These are phyloP conservation scores for Davidsoniella neocaledoniae DNA, from an alignment of 2,329 filamentous ascomycete genomes.

Conservation along the genomic window DNA sequence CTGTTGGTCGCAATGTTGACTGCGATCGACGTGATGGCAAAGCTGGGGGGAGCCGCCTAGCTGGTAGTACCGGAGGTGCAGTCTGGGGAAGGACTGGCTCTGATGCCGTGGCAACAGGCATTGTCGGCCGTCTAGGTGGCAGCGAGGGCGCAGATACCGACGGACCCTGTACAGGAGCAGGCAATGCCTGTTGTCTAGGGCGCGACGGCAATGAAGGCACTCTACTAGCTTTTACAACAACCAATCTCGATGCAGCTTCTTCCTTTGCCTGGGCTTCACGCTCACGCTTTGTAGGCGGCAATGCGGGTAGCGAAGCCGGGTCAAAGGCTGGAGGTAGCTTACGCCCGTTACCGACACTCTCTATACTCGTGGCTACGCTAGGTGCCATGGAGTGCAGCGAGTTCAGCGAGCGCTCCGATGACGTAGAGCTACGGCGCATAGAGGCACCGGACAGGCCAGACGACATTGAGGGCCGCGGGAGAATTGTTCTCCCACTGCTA, in stretches of 20 bases:
- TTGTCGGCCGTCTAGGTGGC: conserved; percentile 17
- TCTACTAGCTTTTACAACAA: not conserved
- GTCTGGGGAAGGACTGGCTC: conserved; percentile 15
- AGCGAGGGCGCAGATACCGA: not conserved
- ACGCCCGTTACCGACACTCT: conserved; percentile 24
- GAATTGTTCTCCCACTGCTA: not conserved
- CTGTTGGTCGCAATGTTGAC: not conserved
- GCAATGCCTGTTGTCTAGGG: not conserved
- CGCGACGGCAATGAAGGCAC: conserved; percentile 1
- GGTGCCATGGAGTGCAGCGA: conserved; percentile 34
- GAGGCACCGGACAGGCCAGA: conserved; percentile 16
- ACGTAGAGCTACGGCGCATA: conserved; percentile 36
- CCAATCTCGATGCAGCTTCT: conserved; percentile 20
- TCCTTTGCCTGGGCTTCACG: conserved; percentile 30
- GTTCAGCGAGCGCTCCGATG: conserved; percentile 38
- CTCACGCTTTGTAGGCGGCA: conserved; percentile 39
- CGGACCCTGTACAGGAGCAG: not conserved
- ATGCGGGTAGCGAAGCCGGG: conserved; percentile 36
- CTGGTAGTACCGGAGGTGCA: conserved; percentile 11
- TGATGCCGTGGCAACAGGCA: not conserved
- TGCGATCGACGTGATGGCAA: conserved; percentile 12
- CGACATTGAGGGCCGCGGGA: not conserved
- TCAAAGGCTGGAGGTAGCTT: conserved; percentile 41
- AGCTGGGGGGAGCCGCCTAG: conserved; percentile 24
- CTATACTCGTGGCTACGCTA: conserved; percentile 32